A percentile compares a stretch with the other conserved stretches of the same genome.
Evolutionary conservation across 2,329 filamentous ascomycete species (phyloP).

Genomic region (Cladosporium austrohemisphaericum): DNA sequence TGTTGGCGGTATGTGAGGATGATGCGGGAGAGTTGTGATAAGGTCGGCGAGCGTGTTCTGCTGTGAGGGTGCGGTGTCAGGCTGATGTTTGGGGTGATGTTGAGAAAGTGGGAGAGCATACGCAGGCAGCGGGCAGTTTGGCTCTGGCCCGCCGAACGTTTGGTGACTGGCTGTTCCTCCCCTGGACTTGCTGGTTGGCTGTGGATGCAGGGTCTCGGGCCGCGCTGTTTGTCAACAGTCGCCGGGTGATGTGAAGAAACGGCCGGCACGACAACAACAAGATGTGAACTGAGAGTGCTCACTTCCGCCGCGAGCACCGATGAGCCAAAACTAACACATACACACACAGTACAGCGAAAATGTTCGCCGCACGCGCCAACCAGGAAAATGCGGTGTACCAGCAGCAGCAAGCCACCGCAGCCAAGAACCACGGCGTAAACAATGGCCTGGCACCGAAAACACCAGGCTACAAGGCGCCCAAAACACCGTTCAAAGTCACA

Average conservation of each 20-base stretch:
- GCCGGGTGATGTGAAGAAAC: constrained; percentile 11
- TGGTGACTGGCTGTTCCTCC: not conserved
- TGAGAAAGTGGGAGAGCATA: constrained; percentile 16
- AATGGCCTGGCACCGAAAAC: constrained; percentile 70
- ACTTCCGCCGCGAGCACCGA: too few species aligned
- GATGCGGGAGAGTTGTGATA: not conserved
- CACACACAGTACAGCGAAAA: constrained; percentile 37
- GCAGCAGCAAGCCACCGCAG: constrained; percentile 65
- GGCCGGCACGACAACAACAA: constrained; percentile 3
- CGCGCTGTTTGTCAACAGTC: constrained; percentile 13
- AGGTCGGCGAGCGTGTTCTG: not conserved
- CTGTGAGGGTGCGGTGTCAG: constrained; percentile 4
- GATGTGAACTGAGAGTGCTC: not conserved
- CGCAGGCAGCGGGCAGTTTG: not conserved
- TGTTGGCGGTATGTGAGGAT: constrained; percentile 25
- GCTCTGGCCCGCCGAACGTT: too few species aligned
- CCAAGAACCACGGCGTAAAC: constrained; percentile 67
- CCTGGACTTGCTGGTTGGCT: not conserved
- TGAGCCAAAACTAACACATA: not conserved
- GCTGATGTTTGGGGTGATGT: constrained; percentile 8
- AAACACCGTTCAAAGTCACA: constrained; percentile 75
- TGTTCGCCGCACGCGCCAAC: constrained; percentile 71
- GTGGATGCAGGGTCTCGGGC: constrained; percentile 10
- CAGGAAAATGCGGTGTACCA: constrained; percentile 83
- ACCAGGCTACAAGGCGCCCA: constrained; percentile 69